Evolutionary conservation across 345 rosid genomes (phyloP), one percentile per base, ranked within the genome.

Genomic region (Linum tenue): DNA sequence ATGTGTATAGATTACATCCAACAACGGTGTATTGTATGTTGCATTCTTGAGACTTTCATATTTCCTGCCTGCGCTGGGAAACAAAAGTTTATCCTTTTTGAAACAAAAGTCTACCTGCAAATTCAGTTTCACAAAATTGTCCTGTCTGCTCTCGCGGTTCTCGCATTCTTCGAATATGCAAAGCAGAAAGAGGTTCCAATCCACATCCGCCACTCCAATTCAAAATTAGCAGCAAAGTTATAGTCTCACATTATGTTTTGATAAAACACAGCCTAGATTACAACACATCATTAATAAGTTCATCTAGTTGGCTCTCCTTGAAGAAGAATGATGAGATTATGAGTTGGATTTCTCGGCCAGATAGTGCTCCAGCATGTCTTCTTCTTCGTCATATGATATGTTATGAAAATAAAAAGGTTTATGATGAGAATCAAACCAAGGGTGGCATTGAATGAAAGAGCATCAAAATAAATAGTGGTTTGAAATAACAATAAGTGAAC

Each of bases 311-410:
- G 73, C 72, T 75, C 82, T 69, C 76, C 75, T 80, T n/a, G 79
- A 80, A 22, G 31, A 22, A 12, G 86, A 69, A 68, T 86, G 53
- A 48, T 48, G 92, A 35, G 79, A 16, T 1, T 88, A 80, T 7
- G 84, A 70, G 69, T 88, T 91, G 40, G 89, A 78, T 76, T 92
- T 92, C 86, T 90, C 96, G 0, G 96, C 96, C 72, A 90, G 79
- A 73, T 88, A 90, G 73, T 88, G 98, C 85, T 90, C 94, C 35
- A 92, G 84, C 96, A 92, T 90, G 72, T 88, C 98, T 86, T 88
- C 99, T 94, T 88, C 98, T 66, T 86, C 97, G 4, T 90, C 98
- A 73, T 86, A 97, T 85, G 83, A 71, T 6, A 56, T 55, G 59
- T 56, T 56, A 56, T 51, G 5, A 56, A 16, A 56, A 5, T 56